Base-by-base conservation (phyloP, 2,329 filamentous ascomycete genomes). In the Taxawa tesnikishii region DNA sequence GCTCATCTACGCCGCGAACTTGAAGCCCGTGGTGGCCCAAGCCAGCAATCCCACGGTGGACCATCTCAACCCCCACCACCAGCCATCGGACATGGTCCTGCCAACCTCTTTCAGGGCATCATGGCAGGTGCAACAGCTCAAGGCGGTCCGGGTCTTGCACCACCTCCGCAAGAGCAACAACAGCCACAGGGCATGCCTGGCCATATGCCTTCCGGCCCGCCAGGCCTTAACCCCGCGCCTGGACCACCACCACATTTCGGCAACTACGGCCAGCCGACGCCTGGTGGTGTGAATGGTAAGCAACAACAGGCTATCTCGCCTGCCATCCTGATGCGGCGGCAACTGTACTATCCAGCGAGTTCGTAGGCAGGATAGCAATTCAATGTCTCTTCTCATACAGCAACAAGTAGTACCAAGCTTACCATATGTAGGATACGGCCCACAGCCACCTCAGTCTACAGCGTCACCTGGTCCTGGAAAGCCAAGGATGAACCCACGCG, bases 71-170 rank as follows among this genome's bases (percentile, higher is more conserved):
- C 84, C 40, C 81, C 82, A 39, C 88, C 90, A 21, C 87, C 78
- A 21, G 65, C 83, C 30, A 82, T 96, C 45, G 83, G 85, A 16
- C 82, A 92, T 50, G 87, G 88, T 15, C 75, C 76, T 34, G 88
- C 81, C 54, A 90, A 92, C 50, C 70, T 96, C 25, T 96, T 98
- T 53, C 85, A 84, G 45, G 85, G 84, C 35, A 94, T 96, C 53
- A 96, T 98, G 83, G 76, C 87, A 34, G 88, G 88, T 43, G 76
- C 77, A 56, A 75, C 72, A 40, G 82, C 79, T 48, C 84, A 88
- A 62, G 81, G 79, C 47, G 84, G 82, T 39, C 81, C 84, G 41
- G 83, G 83, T 38, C 77, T 93, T 45, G 85, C 85, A 3, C 63
- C 62, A 42, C 81, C 81, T 41, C 52, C 50, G 14, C 73, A 75